A percentile compares a stretch with the other conserved stretches of the same genome.
Conservation (phyloP, 805 yeast genomes). For the Schwanniomyces yamadae region DNA sequence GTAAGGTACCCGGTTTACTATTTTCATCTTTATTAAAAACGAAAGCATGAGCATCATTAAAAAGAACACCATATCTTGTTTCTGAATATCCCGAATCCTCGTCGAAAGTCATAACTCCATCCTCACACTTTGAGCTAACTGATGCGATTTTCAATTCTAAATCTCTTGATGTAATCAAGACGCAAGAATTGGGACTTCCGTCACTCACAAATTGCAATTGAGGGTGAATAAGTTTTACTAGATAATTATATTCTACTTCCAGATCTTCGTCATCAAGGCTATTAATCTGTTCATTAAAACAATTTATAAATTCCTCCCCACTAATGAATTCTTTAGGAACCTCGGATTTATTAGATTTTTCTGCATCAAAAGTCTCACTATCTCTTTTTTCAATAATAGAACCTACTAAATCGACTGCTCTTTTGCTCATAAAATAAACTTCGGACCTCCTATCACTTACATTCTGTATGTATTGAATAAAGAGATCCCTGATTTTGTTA, state of each 20-base stretch:
- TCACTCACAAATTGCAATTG: slow-evolving; percentile 69
- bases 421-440: slow-evolving; percentile 46
- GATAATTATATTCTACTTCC: slow-evolving; percentile 54
- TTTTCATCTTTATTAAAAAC: slow-evolving; percentile 42
- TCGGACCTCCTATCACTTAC: slow-evolving; percentile 43
- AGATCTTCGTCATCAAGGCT: slow-evolving; percentile 34
- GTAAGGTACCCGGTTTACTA: slow-evolving; percentile 48
- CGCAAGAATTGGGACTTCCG: slow-evolving; percentile 46
- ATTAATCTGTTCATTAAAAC: slow-evolving; percentile 55
- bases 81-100: slow-evolving; percentile 45
- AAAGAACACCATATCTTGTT: slow-evolving; percentile 53
- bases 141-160: slow-evolving; percentile 53
- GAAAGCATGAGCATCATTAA: slow-evolving; percentile 56
- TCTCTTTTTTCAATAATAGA: no score
- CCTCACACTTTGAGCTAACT: slow-evolving; percentile 42
- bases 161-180: slow-evolving; percentile 55
- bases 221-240: slow-evolving; percentile 71
- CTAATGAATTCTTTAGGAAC: slow-evolving; percentile 15
- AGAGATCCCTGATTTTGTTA: slow-evolving; percentile 59
- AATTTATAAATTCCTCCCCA: slow-evolving; percentile 37
- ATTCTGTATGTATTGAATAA: slow-evolving; percentile 55
- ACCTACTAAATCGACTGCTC: slow-evolving; percentile 50
- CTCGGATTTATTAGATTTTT: slow-evolving; percentile 13
- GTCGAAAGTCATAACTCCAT: slow-evolving; percentile 31
- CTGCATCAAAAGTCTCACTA: no score